Base-by-base conservation (phyloP, 768 basidiomycete species). In the Mycena vitilis region DNA sequence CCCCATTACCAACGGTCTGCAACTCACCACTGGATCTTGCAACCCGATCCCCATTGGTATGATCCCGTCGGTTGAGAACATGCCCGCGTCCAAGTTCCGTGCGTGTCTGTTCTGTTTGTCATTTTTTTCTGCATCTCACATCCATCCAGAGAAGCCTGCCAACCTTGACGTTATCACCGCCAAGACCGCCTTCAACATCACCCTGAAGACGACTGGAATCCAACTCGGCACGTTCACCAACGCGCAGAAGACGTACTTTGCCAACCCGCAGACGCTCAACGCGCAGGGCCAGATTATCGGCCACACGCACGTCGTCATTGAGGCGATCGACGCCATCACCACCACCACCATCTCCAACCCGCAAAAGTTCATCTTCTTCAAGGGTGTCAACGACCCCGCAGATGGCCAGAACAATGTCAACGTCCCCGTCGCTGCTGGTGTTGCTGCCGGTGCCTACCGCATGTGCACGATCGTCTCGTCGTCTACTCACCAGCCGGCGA, bases 281-380 rank as follows among this genome's bases (percentile, higher is more conserved):
- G 71, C 20, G 0, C 65, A 79, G 38, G 84, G 84, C 34, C 70
- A 77, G 61, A 82, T 87, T 75, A 68, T 79, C 48, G 90, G 89
- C 59, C 87, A 89, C 80, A 82, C 83, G 9, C 89, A 90, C 79
- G 78, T 90, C 73, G 86, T 66, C 51, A 59, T 66, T 11, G 65
- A 66, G 58, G 7, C 57, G 8, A 44, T 60, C n/a, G 23, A 22
- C 57, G 12, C 38, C n/a, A 20, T 47, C 42, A 45, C 42, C 12
- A 34, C 58, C 49, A 61, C 60, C 60, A 11, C 12, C 11, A 10
- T 60, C 59, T 52, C 20, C 49, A 37, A 66, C 58, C 44, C 58
- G 40, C 79, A 75, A 62, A 78, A 78, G 53, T 91, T 91, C 71
- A 82, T 80, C 36, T 91, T 91, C 81, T 91, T 92, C 87, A 88